These are phyloP conservation scores for Tolypocladium tropicale DNA, from an alignment of 2,329 filamentous ascomycete genomes.

Conservation along the genomic window DNA sequence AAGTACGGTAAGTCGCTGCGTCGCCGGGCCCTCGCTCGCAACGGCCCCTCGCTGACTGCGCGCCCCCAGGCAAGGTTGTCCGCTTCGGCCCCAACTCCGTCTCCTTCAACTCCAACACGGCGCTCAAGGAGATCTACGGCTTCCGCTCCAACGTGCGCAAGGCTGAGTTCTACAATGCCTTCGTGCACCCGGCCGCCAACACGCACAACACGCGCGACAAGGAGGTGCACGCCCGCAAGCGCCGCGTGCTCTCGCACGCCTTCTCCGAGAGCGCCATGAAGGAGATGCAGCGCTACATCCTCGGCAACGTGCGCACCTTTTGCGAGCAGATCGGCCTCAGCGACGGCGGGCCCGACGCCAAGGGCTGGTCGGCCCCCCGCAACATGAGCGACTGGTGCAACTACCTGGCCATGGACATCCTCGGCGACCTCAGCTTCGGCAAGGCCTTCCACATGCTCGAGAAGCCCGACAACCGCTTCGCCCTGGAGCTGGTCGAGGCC, in stretches of 20 bases:
- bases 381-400: slow-evolving; percentile 56
- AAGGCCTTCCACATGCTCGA: slow-evolving; percentile 55
- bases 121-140: slow-evolving; percentile 57
- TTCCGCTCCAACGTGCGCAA: slow-evolving; percentile 55
- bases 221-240: slow-evolving; percentile 57
- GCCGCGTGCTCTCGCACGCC: slow-evolving; percentile 60
- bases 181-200: slow-evolving; percentile 60
- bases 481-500: slow-evolving; percentile 55
- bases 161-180: slow-evolving; percentile 63
- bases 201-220: slow-evolving; percentile 66
- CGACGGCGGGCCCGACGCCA: slow-evolving; percentile 30
- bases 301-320: slow-evolving; percentile 56
- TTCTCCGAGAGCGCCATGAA: slow-evolving; percentile 58
- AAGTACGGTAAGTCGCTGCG: slow-evolving; percentile 48
- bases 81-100: slow-evolving; percentile 70
- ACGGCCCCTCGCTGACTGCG: background rate
- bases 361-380: slow-evolving; percentile 47
- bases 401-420: slow-evolving; percentile 52
- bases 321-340: slow-evolving; percentile 43
- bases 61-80: slow-evolving; percentile 45
- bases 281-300: slow-evolving; percentile 57
- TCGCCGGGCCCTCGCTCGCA: background rate
- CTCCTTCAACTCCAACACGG: slow-evolving; percentile 63
- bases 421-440: slow-evolving; percentile 50
- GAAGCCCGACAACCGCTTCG: slow-evolving; percentile 50